Evolutionary conservation across 1,139 yeast species (phyloP), one percentile per base, ranked within the genome.

Genomic region (Taphrina pruni): DNA sequence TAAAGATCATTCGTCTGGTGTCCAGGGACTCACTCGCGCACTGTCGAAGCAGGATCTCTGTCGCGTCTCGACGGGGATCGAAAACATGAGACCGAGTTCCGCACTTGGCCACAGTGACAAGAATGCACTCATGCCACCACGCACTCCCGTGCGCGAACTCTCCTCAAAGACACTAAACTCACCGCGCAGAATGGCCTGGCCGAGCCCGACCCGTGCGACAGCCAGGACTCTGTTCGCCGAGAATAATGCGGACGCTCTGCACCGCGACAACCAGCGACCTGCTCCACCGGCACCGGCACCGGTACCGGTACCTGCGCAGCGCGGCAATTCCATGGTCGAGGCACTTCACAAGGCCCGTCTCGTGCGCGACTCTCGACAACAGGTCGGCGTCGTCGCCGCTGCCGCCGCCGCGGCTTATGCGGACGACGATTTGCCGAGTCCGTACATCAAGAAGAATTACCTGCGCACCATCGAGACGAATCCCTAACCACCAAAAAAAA

Each of bases 361-460:
- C 46, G 20, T 12, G 21, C 45, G 56, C 14, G 60, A 64, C 35
- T n/a, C 32, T 12, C 35, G 56, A 38, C 56, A 35, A 20, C 32
- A 26, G 32, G 32, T 26, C 4, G 35, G 1, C 57, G 56, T 48
- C 7, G 45, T 56, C 12, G 32, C 32, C 32, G 32, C 32, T 26
- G 32, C 32, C 32, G 32, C 32, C 32, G 4, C 32, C 2, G 4
- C 4, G 2, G 38, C 43, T 6, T 64, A 64, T 36, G 17, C 55
- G 32, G 60, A 45, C 20, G 67, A 64, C 38, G 67, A 64, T 14
- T 8, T 64, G 14, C 67, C 67, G 17, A 54, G 61, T 20, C 67
- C 67, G 32, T 64, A 41, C 61, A 46, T 64, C 55, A 64, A 64
- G 36, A 64, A 64, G 48, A 39, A 60, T 26, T 64, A 55, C 45